These are phyloP conservation scores for Phytopythium delawarense DNA, from an alignment of 352 stramenopile species.

Conservation along the genomic window DNA sequence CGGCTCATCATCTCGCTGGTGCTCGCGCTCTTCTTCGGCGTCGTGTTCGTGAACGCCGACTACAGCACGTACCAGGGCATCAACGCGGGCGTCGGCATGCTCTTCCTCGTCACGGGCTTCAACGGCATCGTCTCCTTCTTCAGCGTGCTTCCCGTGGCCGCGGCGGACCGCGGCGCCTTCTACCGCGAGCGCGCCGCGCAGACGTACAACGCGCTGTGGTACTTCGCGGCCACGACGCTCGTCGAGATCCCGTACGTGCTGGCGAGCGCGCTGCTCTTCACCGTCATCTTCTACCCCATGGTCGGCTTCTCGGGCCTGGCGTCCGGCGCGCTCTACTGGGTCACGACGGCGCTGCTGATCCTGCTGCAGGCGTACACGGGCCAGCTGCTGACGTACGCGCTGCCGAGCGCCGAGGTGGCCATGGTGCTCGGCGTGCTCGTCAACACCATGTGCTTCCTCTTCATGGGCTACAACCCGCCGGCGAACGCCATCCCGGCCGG, in stretches of 20 bases:
- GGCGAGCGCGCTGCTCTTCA: constrained; percentile 35
- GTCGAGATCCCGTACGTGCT: constrained; percentile 69
- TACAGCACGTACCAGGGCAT: constrained; percentile 41
- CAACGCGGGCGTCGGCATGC: constrained; percentile 64
- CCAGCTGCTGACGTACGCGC: constrained; percentile 34
- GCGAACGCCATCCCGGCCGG: constrained; percentile 35
- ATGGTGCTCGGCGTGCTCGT: constrained; percentile 42
- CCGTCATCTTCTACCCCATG: constrained; percentile 50
- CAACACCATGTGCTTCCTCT: constrained; percentile 70
- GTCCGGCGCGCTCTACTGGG: constrained; percentile 31
- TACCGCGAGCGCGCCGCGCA: constrained; percentile 54
- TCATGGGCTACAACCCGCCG: constrained; percentile 75
- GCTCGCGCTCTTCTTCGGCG: constrained; percentile 76
- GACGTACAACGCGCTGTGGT: constrained; percentile 77
- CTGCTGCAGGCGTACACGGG: constrained; percentile 47
- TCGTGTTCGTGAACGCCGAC: constrained; percentile 57
- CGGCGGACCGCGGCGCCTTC: constrained; percentile 80
- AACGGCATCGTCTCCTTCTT: constrained; percentile 83
- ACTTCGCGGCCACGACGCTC: constrained; percentile 68
- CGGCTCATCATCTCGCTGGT: constrained; percentile 57
- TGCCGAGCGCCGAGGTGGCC: constrained; percentile 36
- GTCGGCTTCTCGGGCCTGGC: constrained; percentile 39
- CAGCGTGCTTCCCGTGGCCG: constrained; percentile 70
- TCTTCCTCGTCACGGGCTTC: constrained; percentile 85
- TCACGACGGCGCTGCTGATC: constrained; percentile 39